Base-by-base conservation (phyloP, 2,329 filamentous ascomycete genomes). In the Aspergillus arachidicola region DNA sequence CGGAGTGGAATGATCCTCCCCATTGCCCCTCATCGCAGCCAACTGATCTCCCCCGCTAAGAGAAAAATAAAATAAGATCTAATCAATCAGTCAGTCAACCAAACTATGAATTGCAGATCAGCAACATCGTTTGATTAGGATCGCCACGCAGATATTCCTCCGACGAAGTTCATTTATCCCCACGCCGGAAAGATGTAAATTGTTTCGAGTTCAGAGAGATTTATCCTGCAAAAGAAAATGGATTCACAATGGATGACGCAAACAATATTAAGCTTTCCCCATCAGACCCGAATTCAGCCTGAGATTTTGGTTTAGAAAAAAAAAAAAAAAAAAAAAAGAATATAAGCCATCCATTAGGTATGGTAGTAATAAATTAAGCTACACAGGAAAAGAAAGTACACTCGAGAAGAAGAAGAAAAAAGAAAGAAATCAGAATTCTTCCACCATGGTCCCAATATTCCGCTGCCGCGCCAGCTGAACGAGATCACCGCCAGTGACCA, bases 401-500 rank as follows among this genome's bases (percentile, higher is more conserved):
- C 12, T 16, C 5, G 6, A 36, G 34, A 36, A 36, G 34, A 14
- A 14, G 32, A 12, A 36, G 6, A n/a, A 30, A 10, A 16, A 34
- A 32, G n/a, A 6, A 7, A 21, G 19, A 7, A 26, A 59, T 60
- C 66, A 82, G 65, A 82, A 82, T 23, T 82, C 79, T 61, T 78
- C 75, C 64, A 82, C 72, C 4, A 72, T 76, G 7, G 77, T 80
- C n/a, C 88, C 88, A 36, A 90, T 73, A 0, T 82, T 81, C 64
- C 81, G 82, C 63, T 82, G 80, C 65, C 83, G 82, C 12, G 87
- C 87, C 70, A 89, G 73, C 30, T 78, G 73, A 6, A 90, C 80
- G 62, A 91, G 68, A 68, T 88, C 84, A 32, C 80, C 79, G 0
- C 87, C 88, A 6, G 89, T 86, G 3, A 88, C 84, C 41, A 91